A percentile compares a stretch with the other conserved stretches of the same genome.
Conservation (phyloP, 2,329 filamentous ascomycete genomes). For the Sporothrix mexicana region DNA sequence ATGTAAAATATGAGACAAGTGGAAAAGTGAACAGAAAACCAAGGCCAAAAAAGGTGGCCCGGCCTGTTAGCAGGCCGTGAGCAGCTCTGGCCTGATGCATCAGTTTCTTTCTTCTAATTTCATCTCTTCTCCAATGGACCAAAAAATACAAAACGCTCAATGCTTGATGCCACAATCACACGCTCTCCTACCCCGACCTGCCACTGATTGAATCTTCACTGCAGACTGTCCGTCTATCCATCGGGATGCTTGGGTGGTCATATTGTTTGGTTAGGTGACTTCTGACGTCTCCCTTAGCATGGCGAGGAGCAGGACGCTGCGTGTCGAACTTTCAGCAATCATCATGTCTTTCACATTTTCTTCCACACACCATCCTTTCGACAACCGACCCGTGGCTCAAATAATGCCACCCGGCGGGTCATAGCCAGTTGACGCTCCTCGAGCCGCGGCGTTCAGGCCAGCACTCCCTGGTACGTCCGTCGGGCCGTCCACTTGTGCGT, state of each 20-base stretch:
- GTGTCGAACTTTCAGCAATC: not conserved
- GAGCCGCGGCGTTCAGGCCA: constrained; percentile 53
- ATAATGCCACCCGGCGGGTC: constrained; percentile 67
- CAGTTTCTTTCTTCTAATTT: not conserved
- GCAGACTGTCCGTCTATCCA: not conserved
- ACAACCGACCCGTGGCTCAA: constrained; percentile 41
- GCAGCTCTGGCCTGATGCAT: constrained; percentile 3
- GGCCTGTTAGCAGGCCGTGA: not conserved
- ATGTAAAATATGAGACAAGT: constrained; percentile 11
- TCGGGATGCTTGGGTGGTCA: not conserved
- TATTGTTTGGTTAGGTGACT: not conserved
- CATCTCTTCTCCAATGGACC: not conserved
- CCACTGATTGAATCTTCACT: no score
- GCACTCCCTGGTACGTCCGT: constrained; percentile 60
- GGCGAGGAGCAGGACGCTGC: not conserved
- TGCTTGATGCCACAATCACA: not conserved
- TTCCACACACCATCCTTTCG: not conserved
- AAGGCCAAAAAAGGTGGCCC: not conserved
- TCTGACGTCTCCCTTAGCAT: no score
- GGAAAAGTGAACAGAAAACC: not conserved
- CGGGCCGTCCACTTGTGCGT: constrained; percentile 54
- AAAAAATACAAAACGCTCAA: constrained; percentile 19
- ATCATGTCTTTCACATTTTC: not conserved
- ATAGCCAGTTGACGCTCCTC: constrained; percentile 56
- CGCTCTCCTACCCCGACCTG: not conserved